Base-by-base conservation (phyloP, 108 stramenopile genomes). In the Parietichytrium sp. region DNA sequence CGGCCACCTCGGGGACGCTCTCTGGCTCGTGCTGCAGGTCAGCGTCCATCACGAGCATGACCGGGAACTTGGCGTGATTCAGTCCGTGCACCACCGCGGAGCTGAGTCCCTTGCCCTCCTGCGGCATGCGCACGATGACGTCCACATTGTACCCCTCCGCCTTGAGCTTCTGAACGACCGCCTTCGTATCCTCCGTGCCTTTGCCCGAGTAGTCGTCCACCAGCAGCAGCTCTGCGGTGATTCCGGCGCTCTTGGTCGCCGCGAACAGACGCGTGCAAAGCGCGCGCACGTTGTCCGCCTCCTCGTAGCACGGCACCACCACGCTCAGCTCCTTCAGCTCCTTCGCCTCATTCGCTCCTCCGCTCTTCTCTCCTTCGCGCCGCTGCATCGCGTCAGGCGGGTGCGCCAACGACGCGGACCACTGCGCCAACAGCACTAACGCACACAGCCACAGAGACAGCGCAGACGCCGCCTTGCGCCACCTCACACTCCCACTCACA, bases 1-100 rank as follows among this genome's bases (percentile, higher is more conserved):
- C 79, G 4, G 51, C 51, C 1, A 80, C 79, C 25, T 30, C 27
- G 10, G 79, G 79, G 3, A 80, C 79, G 52, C 51, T 20, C 79
- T 80, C 79, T 33, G 79, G 79, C 52, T 80, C 79, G 52, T 80
- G 79, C 52, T 80, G 79, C 13, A 80, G 52, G 79, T 80, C 79
- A 8, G 79, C 79, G 79, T 80, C 79, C 79, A 80, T 80, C 33
- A 51, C 51, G 33, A 80, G 51, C 27, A 52, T 20, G 23, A 23
- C 25, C 4, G 51, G 52, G 36, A 53, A 3, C 36, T 52, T 52
- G 4, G 79, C 79, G 30, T 27, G 50, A 4, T 27, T 31, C 52
- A 80, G 51, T 27, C 79, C 79, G n/a, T 29, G 52, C n/a, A 80
- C 29, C 6, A 80, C 79, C 20, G 79, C 79, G n/a, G 51, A 52